Evolutionary conservation across 2,329 filamentous ascomycete genomes (phyloP).

Genomic region (Fusarium haematococcum): DNA sequence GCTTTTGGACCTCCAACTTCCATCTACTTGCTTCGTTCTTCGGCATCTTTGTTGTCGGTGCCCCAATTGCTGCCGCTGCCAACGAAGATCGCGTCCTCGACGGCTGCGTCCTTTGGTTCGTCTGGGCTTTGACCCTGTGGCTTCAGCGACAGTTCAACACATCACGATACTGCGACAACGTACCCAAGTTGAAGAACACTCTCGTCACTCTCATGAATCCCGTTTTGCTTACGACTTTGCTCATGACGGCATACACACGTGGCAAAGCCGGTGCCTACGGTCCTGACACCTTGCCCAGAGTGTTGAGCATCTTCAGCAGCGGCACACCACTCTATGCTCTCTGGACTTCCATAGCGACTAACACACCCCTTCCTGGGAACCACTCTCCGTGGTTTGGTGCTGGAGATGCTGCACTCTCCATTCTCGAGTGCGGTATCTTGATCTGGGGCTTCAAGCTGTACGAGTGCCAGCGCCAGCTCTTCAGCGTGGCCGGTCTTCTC

Average conservation of each 20-base stretch:
- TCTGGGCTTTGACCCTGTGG: constrained; percentile 60
- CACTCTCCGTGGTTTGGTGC: constrained; percentile 55
- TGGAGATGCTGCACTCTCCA: constrained; percentile 60
- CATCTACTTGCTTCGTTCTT: constrained; percentile 44
- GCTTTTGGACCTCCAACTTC: constrained; percentile 42
- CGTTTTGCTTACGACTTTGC: constrained; percentile 60
- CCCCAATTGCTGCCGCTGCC: constrained; percentile 53
- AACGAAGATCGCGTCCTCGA: constrained; percentile 57
- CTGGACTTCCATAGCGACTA: constrained; percentile 45
- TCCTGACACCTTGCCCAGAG: constrained; percentile 44
- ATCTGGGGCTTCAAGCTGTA: constrained; percentile 67
- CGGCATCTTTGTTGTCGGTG: constrained; percentile 52
- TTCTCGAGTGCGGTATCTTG: constrained; percentile 64
- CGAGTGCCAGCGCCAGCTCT: constrained; percentile 60
- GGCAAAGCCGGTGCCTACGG: constrained; percentile 51
- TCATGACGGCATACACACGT: constrained; percentile 58
- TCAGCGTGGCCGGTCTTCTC: constrained; percentile 56
- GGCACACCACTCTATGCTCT: constrained; percentile 51
- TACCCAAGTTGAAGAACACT: constrained; percentile 42
- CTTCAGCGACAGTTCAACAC: constrained; percentile 53
- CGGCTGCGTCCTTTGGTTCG: constrained; percentile 59
- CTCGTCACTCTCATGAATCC: constrained; percentile 59
- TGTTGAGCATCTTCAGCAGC: constrained; percentile 48
- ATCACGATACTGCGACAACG: neutral
- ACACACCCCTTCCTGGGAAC: constrained; percentile 19